phyloP scores from a whole-genome alignment of 1,284 basidiomycete genomes.

The Fomitiporia mediterranea region DNA sequence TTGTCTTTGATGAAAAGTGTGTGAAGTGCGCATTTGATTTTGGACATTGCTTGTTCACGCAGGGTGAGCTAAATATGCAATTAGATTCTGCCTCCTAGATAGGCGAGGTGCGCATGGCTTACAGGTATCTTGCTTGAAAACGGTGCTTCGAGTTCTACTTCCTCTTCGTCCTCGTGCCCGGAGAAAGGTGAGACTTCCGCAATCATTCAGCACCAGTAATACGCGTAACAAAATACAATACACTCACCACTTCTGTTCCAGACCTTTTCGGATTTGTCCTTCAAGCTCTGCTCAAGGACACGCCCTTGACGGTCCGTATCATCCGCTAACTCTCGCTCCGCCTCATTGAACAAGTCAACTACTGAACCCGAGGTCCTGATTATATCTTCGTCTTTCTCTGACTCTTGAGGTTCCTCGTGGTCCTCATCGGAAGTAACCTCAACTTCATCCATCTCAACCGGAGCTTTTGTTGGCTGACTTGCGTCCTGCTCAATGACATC shows the following conservation, averaged over 20 bases:
- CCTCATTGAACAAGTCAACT: neutral
- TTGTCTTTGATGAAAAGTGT: conserved; percentile 29
- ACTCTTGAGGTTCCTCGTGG: neutral
- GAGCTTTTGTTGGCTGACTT: neutral
- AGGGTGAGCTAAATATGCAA: conserved; percentile 27
- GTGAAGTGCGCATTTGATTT: conserved; percentile 34
- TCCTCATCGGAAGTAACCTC: neutral
- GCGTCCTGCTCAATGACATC: neutral
- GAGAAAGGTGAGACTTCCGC: conserved; percentile 26
- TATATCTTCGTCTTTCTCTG: neutral
- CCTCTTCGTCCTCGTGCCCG: conserved; percentile 28
- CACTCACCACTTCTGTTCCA: neutral
- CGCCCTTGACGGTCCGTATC: neutral
- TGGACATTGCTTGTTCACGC: conserved; percentile 30
- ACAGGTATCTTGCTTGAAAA: conserved; percentile 62
- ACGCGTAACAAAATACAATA: neutral
- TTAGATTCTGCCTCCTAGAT: neutral
- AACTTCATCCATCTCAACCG: conserved; percentile 1
- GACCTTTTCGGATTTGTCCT: neutral
- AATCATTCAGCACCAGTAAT: neutral
- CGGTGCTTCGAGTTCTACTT: conserved; percentile 47
- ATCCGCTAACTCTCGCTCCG: neutral
- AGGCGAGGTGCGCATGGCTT: conserved; percentile 20
- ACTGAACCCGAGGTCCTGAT: neutral
- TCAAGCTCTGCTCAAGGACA: neutral